Percentiles rank a stretch among this genome's conserved stretches.
phyloP scores from a whole-genome alignment of 1,284 basidiomycete species.

The Sanguinoderma infundibulare region DNA sequence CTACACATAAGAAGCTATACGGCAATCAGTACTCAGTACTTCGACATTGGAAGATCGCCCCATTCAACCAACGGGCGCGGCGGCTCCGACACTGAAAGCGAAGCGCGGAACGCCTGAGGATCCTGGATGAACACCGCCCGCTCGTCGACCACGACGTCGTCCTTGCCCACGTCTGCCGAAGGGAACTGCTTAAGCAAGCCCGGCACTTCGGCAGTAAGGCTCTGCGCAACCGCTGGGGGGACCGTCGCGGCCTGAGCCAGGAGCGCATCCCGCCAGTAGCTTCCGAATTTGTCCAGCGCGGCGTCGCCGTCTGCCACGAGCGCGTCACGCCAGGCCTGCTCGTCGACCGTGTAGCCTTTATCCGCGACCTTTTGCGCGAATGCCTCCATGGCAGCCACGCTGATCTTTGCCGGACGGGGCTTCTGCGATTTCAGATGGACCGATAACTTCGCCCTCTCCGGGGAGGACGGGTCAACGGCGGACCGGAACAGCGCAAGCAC shows the following conservation, averaged over 20 bases:
- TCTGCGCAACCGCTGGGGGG: slow-evolving; percentile 47
- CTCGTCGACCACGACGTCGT: slow-evolving; percentile 47
- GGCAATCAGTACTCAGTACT: slow-evolving; percentile 40
- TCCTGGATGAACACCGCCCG: slow-evolving; percentile 72
- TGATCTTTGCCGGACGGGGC: slow-evolving; percentile 63
- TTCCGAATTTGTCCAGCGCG: slow-evolving; percentile 50
- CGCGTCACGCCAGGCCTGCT: slow-evolving; percentile 48
- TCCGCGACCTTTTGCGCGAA: slow-evolving; percentile 62
- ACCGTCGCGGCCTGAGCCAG: slow-evolving; percentile 38
- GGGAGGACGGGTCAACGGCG: slow-evolving; percentile 74
- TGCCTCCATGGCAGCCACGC: slow-evolving; percentile 64
- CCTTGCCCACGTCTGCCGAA: slow-evolving; percentile 51
- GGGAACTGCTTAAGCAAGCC: slow-evolving; percentile 58
- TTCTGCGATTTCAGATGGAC: slow-evolving; percentile 81
- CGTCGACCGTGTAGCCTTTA: slow-evolving; percentile 56
- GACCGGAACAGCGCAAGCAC: slow-evolving; percentile 77
- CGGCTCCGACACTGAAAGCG: slow-evolving; percentile 53
- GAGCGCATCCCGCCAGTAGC: slow-evolving; percentile 62
- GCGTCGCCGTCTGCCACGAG: slow-evolving; percentile 53
- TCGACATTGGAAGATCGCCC: slow-evolving; percentile 66
- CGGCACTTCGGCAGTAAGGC: slow-evolving; percentile 57
- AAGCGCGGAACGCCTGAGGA: slow-evolving; percentile 72
- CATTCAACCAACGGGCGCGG: slow-evolving; percentile 68
- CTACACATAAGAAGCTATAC: slow-evolving; percentile 12
- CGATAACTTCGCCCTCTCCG: slow-evolving; percentile 78